Evolutionary conservation across 192 early-diverging fungal genomes (phyloP).

Genomic region (Haplosporangium gracile): DNA sequence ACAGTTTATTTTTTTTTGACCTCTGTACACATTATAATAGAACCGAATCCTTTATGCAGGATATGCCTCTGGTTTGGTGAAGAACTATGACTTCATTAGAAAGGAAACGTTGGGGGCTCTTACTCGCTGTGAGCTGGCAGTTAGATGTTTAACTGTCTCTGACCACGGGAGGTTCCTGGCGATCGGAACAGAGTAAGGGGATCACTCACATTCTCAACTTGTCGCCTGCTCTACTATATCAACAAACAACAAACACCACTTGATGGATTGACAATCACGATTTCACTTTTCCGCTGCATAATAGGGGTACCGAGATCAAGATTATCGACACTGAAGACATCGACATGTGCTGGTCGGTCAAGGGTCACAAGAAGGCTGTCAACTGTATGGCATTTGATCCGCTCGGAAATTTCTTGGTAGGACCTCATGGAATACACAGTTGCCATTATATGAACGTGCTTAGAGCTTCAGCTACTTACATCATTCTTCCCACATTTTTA

Average conservation of each 20-base stretch:
- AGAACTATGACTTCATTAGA: constrained; percentile 17
- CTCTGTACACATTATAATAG: not conserved
- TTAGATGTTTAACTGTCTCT: constrained; percentile 42
- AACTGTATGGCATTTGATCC: constrained; percentile 44
- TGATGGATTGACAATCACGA: no score
- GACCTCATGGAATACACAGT: not conserved
- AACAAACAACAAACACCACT: not conserved
- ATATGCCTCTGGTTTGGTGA: constrained; percentile 20
- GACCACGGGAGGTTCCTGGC: constrained; percentile 22
- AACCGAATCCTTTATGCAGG: constrained; percentile 23
- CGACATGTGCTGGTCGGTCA: constrained; percentile 33
- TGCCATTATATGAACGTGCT: not conserved
- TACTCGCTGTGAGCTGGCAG: constrained; percentile 15
- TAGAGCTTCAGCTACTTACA: not conserved
- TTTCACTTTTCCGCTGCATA: not conserved
- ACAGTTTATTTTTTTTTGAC: not conserved
- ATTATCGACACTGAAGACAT: constrained; percentile 45
- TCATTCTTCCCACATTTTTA: not conserved
- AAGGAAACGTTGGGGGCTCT: constrained; percentile 21
- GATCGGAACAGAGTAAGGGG: constrained; percentile 47
- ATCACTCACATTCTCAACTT: not conserved
- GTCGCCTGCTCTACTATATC: not conserved
- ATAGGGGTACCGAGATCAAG: constrained; percentile 29
- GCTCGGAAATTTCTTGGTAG: constrained; percentile 42
- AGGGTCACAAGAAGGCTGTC: constrained; percentile 53